These are phyloP conservation scores for Zalaria sp. DNA, from an alignment of 2,329 filamentous ascomycete species.

Conservation along the genomic window DNA sequence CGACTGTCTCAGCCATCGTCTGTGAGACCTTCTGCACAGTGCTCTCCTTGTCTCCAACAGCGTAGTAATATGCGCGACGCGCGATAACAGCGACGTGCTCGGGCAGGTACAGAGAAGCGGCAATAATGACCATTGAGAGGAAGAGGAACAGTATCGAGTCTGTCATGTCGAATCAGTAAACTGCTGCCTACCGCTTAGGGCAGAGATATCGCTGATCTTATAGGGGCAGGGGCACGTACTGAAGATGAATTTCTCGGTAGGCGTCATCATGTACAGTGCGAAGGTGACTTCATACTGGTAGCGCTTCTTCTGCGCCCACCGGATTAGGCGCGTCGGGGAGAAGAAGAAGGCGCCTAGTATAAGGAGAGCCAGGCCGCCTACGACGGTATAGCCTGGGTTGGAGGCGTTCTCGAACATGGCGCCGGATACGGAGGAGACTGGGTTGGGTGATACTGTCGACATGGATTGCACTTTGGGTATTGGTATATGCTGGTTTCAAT, in stretches of 20 bases:
- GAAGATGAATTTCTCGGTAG: conserved; percentile 91
- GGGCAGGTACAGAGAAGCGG: conserved; percentile 81
- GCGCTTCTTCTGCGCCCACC: conserved; percentile 86
- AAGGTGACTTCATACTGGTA: conserved; percentile 98
- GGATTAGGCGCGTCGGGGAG: conserved; percentile 44
- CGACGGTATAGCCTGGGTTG: conserved; percentile 45
- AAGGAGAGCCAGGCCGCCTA: conserved; percentile 48
- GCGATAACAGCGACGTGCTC: conserved; percentile 75
- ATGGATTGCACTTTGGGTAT: too few species aligned
- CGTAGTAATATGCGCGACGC: conserved; percentile 87
- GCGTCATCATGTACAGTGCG: conserved; percentile 92
- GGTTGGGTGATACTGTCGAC: background rate
- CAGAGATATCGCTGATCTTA: background rate
- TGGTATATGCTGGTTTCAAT: conserved; percentile 2
- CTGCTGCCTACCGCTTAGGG: too few species aligned
- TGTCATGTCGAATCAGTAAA: conserved; percentile 24
- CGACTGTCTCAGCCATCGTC: conserved; percentile 8
- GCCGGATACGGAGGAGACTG: background rate
- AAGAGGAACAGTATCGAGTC: conserved; percentile 88
- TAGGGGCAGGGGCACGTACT: conserved; percentile 46
- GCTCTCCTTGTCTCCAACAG: conserved; percentile 52
- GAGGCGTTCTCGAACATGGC: conserved; percentile 2
- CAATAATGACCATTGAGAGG: conserved; percentile 72
- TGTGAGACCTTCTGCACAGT: background rate
- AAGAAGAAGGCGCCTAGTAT: conserved; percentile 25